Evolutionary conservation across 495 filamentous ascomycete species (phyloP), one percentile per base, ranked within the genome.

Genomic region (Schizothecium vesticola): DNA sequence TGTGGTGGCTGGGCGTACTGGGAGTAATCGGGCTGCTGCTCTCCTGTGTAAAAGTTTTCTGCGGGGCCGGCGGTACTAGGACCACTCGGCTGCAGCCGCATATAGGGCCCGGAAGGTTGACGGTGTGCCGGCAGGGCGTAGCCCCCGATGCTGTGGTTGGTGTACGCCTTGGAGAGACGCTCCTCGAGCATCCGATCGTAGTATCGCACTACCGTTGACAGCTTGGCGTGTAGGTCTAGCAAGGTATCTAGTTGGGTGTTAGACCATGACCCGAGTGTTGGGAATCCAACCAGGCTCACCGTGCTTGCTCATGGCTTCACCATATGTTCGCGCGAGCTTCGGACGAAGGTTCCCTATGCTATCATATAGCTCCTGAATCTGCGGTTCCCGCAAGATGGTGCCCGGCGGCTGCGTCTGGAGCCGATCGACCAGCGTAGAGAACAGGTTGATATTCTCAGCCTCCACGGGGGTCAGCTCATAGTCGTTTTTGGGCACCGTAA

Each of bases 271-370:
- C 68, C 84, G 77, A 28, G 67, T 67, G 12, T 0, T 5, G 31
- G 64, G 11, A 56, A 69, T 31, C 60, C 9, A 51, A 57, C 11
- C 16, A 24, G 31, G 82, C 88, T 75, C 82, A 92, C 93, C 94
- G 77, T 98, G 95, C 79, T 98, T 99, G 85, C 94, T 98, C 95
- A 98, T 98, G 1, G 95, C 98, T 80, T 99, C 95, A 51, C 95
- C 95, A 79, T 97, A 98, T 9, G 94, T 97, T 65, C 95, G 87
- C 19, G 96, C 96, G 64, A 99, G 82, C 79, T 99, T 99, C 2
- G 95, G 95, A 61, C 95, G 88, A 67, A 99, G 82, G 3, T 91
- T 81, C 13, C 96, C 94, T 72, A 99, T 97, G 74, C 93, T 95
- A 69, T 98, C 96, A 75, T 99, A 99, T 9, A 99, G 82, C 79